Evolutionary conservation across 495 filamentous ascomycete species (phyloP).

Genomic region (Penicillium argentinense): DNA sequence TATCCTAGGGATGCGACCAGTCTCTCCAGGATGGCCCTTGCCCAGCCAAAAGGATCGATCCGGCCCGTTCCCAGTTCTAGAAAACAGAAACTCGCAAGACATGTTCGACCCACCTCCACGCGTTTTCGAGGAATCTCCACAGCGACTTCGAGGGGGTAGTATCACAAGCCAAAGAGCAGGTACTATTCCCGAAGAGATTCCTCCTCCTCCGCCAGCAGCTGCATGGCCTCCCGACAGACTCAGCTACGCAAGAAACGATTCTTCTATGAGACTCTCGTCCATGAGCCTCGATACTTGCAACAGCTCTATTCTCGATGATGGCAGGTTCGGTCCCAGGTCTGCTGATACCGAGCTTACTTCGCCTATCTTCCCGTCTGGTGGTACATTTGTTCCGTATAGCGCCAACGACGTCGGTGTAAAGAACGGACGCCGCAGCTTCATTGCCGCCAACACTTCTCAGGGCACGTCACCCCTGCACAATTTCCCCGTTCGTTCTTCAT

Average conservation of each 20-base stretch:
- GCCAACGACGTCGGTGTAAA: conserved; percentile 45
- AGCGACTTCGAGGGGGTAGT: conserved; percentile 36
- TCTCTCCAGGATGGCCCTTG: conserved; percentile 35
- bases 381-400: conserved; percentile 42
- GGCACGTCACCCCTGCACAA: conserved; percentile 27
- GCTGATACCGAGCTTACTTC: conserved; percentile 33
- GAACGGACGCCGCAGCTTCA: conserved; percentile 33
- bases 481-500: conserved; percentile 32
- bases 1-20: conserved; percentile 33
- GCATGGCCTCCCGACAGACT: conserved; percentile 37
- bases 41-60: conserved; percentile 23
- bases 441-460: conserved; percentile 17
- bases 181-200: conserved; percentile 39
- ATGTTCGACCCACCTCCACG: conserved; percentile 15
- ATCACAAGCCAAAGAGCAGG: conserved; percentile 45
- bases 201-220: conserved; percentile 41
- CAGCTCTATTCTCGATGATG: conserved; percentile 51
- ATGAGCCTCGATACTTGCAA: conserved; percentile 49
- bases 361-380: conserved; percentile 37
- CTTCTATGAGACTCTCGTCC: conserved; percentile 39
- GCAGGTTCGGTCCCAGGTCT: conserved; percentile 25
- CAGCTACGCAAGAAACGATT: conserved; percentile 42
- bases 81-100: conserved; percentile 14
- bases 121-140: conserved; percentile 25
- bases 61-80: conserved; percentile 28